Evolutionary conservation across 495 filamentous ascomycete species (phyloP), one percentile per base, ranked within the genome.

Genomic region (Opeltia flavorubescens): DNA sequence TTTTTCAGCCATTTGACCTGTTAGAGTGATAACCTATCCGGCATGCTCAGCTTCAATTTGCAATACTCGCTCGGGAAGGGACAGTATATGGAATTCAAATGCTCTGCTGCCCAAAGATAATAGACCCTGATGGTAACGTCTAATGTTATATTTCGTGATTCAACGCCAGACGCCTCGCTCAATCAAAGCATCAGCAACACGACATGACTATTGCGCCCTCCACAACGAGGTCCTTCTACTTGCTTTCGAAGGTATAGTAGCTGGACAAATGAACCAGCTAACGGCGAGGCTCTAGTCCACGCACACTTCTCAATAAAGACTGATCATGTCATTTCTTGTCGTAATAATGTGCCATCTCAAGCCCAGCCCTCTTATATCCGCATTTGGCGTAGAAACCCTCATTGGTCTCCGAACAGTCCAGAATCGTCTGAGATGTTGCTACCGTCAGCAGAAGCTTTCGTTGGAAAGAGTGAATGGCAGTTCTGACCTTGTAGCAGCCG

Each of bases 331-430:
- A 53, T 36, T 54, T 50, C n/a, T 35, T 48, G 46, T 80, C 82
- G 63, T 89, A 88, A 62, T 95, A 94, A 65, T 94, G 88, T 35
- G 88, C 91, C 91, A 98, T 98, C 65, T 98, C 86, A 44, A 95
- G 64, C 7, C 91, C 91, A 21, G 88, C 93, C 39, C 88, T 70
- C 65, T 86, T 84, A 64, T 93, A 96, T 35, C 89, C 93, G 61
- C 91, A 98, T 75, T 98, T 98, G 54, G 94, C 77, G 62, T 98
- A 98, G 70, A 98, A 98, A 13, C 88, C 91, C 66, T 95, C 87
- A 62, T 98, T 98, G 54, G 83, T 66, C 59, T 86, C 81, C 7
- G 76, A 81, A 60, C 82, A 86, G 51, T 86, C 83, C 24, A 86
- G 70, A 45, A 86, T 86, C 23, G 69, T 75, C 78, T 79, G 15